These are phyloP conservation scores for Pythium sp. DNA, from an alignment of 352 stramenopile genomes.

Conservation along the genomic window DNA sequence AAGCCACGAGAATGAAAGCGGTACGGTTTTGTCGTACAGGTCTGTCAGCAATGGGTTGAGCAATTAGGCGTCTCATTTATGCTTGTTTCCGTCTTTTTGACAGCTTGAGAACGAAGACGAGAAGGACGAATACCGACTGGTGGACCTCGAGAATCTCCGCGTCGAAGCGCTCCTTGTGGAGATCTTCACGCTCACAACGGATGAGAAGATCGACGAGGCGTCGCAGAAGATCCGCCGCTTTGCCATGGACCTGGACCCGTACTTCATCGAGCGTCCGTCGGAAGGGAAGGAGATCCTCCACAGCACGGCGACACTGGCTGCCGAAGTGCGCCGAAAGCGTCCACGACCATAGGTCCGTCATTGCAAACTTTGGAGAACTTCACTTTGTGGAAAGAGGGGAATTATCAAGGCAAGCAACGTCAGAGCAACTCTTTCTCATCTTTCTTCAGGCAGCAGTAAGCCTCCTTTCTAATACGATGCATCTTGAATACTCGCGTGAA, in stretches of 20 bases:
- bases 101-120: conserved; percentile 80
- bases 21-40: conserved; percentile 24
- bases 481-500: not conserved
- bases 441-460: not conserved
- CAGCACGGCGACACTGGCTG: conserved; percentile 75
- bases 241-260: conserved; percentile 76
- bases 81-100: not conserved
- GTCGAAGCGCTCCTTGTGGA: conserved; percentile 86
- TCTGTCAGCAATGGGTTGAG: not conserved
- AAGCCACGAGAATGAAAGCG: conserved; percentile 83
- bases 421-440: not conserved
- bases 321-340: conserved; percentile 76
- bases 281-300: conserved; percentile 85
- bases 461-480: not conserved
- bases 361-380: not conserved
- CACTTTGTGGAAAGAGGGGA: not conserved
- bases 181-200: conserved; percentile 78
- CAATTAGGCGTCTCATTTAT: not conserved
- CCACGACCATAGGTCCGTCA: conserved; percentile 36
- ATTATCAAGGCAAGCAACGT: not conserved
- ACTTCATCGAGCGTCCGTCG: conserved; percentile 80
- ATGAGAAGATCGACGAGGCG: conserved; percentile 84
- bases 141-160: conserved; percentile 79
- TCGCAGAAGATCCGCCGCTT: conserved; percentile 83
- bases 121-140: conserved; percentile 81